Percentiles rank a stretch among this genome's conserved stretches.
These are phyloP conservation scores for Aeminium ludgeri DNA, from an alignment of 495 filamentous ascomycete genomes.

Conservation along the genomic window DNA sequence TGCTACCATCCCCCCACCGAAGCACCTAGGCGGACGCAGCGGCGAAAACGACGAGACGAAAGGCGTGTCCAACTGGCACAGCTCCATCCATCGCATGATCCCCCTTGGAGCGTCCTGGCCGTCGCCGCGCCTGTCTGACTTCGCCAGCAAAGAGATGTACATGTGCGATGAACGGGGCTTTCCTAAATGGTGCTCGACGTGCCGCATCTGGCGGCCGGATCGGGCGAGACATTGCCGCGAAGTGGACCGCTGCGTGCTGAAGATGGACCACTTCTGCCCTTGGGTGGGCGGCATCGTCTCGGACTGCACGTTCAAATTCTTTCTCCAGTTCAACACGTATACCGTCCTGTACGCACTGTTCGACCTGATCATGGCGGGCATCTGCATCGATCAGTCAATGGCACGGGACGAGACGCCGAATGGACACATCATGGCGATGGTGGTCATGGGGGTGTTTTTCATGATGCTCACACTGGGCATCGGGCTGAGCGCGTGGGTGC, in stretches of 20 bases:
- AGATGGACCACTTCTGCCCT: conserved; percentile 88
- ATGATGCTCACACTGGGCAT: conserved; percentile 59
- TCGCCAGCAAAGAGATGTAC: conserved; percentile 5
- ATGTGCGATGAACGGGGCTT: conserved; percentile 46
- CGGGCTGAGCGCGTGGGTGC: conserved; percentile 48
- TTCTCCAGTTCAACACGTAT: conserved; percentile 73
- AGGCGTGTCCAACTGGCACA: neutral
- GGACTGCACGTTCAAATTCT: conserved; percentile 74
- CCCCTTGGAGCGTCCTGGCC: neutral
- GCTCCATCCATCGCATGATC: too few relatives aligned
- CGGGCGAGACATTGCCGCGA: conserved; percentile 69
- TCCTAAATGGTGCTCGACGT: conserved; percentile 63
- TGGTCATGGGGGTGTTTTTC: conserved; percentile 41
- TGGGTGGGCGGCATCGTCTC: conserved; percentile 83
- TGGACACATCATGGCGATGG: conserved; percentile 34
- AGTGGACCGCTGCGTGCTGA: conserved; percentile 59
- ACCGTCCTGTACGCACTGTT: conserved; percentile 47
- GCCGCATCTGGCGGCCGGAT: conserved; percentile 66
- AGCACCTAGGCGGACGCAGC: neutral
- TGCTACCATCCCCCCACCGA: neutral
- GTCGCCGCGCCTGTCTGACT: conserved; percentile 3
- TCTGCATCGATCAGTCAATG: conserved; percentile 24
- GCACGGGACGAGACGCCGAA: conserved; percentile 14
- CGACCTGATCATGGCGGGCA: conserved; percentile 39
- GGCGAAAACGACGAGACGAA: neutral